Base-by-base conservation (phyloP, 805 yeast species). In the Wickerhamia fluorescens region DNA sequence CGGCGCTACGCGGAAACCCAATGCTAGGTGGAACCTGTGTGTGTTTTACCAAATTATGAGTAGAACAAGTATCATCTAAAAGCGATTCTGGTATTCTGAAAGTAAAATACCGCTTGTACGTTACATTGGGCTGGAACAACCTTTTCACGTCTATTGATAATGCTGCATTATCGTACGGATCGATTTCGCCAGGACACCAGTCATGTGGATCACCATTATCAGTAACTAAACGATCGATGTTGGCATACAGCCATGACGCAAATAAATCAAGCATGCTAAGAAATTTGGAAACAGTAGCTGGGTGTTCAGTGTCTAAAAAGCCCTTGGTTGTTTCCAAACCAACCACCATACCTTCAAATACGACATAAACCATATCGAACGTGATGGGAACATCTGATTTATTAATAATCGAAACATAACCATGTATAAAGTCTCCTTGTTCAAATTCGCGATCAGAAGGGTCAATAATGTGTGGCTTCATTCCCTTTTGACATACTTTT, bases 111-210 rank as follows among this genome's bases (percentile, higher is more conserved):
- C 69, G 49, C 37, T 63, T 63, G 37, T 63, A 63, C 4, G 59
- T 61, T 15, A 52, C 44, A 10, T 48, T 44, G 1, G 68, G 68
- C 38, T 58, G 49, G 30, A 63, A 59, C 14, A 44, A 40, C 13
- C 64, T 43, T 36, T 56, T 55, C 14, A 61, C 53, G 30, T 51
- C 66, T 25, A 63, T 46, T 1, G 68, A 40, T 8, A 63, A 42
- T 4, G 40, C 29, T 0, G 68, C 49, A 33, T 51, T 47, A 38
- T 63, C 69, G 29, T 42, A 47, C 3, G 68, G 66, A 34, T 63
- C 69, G 1, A 56, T 56, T 32, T 63, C 69, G 2, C 68, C 67
- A 16, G 51, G 59, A 39, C 70, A 63, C 70, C 70, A 63, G 46
- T 45, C 41, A 45, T 42, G 49, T 3, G 55, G 53, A 23, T 54